Evolutionary conservation across 257 asterid genomes (phyloP), one percentile per base, ranked within the genome.

Genomic region (Salvia rosmarinus): DNA sequence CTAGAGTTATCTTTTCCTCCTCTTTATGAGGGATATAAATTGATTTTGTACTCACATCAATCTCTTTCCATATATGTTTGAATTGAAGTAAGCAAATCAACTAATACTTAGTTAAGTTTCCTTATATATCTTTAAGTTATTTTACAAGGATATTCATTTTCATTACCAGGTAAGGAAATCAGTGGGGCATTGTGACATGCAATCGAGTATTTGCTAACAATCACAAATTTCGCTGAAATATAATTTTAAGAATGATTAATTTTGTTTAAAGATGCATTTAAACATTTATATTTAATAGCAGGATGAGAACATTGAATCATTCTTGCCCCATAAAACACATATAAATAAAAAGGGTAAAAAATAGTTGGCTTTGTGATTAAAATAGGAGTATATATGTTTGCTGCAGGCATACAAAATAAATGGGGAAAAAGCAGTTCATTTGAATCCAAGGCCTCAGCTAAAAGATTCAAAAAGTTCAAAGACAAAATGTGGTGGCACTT

Each of bases 361-460:
- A 8, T 13, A 37, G 32, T 5, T 39, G 51, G 28, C 52, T 16
- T 7, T 42, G 43, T 61, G 58, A 61, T 23, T 50, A 62, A 23
- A 49, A 11, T 21, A 10, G 17, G 61, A 13, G n/a, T n/a, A n/a
- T n/a, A n/a, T 12, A 28, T 55, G 7, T 59, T 13, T 64, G 43
- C 79, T 64, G 43, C 79, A 89, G 96, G 83, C 96, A 23, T 89
- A 89, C 74, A 89, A 89, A 77, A 87, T 86, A 52, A 89, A 89
- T 63, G 95, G 95, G 17, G 90, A 87, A 65, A 87, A 87, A 65
- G 96, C 96, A n/a, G 81, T 89, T 4, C 96, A 89, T 70, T 61
- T 89, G 82, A 85, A 89, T 75, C 90, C 95, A 34, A 81, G 96
- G 63, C 90, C 90, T 47, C 95, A 83, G 50, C 78, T 70, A 6